Base-by-base conservation (phyloP, 495 filamentous ascomycete genomes). In the Hypoxylon intermedium region DNA sequence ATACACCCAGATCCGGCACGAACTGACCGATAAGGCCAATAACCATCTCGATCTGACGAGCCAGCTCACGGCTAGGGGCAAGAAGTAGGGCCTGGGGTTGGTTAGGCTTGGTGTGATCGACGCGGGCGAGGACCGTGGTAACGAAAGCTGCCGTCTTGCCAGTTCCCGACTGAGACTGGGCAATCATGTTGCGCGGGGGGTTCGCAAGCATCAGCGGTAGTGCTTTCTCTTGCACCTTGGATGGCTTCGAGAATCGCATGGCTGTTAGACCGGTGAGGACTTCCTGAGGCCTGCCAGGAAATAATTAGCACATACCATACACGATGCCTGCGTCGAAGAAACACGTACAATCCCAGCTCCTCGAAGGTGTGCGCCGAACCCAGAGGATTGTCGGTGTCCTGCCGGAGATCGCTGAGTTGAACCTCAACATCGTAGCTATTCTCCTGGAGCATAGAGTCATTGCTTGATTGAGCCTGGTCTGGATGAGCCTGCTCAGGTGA, bases 131-230 rank as follows among this genome's bases (percentile, higher is more conserved):
- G 48, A 97, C 89, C 36, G 94, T 97, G 49, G 96, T 83, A 19
- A 92, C 87, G 73, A 98, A 99, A 24, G 95, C 95, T 24, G 94
- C 95, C 7, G 95, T 99, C 78, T 99, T 99, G 54, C 95, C 95
- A 11, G 95, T 99, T 58, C 95, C 95, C 3, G 95, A 98, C 75
- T 99, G 95, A 21, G 94, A 97, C 72, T 99, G 95, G 16, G 92
- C 94, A 57, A 99, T 93, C 80, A 98, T 87, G 74, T 98, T 98
- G 36, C 77, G 82, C 0, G 93, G 89, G 12, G 93, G 93, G 64
- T 96, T 83, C 59, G 77, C 68, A 58, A 98, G 81, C 53, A 98
- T 86, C 15, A 98, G 82, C 13, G 94, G 95, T 2, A 98, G 80
- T 1, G 93, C 93, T 49, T 85, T 87, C 73, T 96, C 94, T 75